phyloP scores from a whole-genome alignment of 495 filamentous ascomycete genomes.

The Letharia columbiana region DNA sequence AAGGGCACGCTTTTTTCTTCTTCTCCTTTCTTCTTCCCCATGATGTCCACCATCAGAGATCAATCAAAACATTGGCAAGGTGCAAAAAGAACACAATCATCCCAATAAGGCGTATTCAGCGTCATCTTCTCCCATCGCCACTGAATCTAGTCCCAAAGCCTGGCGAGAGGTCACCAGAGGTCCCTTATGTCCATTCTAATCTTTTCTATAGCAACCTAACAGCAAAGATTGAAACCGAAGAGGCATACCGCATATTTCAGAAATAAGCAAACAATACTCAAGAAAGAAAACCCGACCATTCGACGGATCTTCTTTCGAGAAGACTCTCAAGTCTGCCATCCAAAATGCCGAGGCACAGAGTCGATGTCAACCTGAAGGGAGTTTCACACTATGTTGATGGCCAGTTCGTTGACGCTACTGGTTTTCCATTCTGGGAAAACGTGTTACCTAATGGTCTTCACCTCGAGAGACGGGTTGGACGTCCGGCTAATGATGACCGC shows the following conservation, averaged over 20 bases:
- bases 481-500: not conserved
- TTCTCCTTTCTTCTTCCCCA: not conserved
- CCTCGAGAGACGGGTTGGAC: not conserved
- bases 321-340: not conserved
- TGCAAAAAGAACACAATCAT: not conserved
- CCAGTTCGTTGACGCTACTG: not conserved
- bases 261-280: not conserved
- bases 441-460: not conserved
- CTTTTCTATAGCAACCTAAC: not conserved
- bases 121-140: not conserved
- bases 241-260: not conserved
- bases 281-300: not conserved
- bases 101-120: not conserved
- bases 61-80: not conserved
- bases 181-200: not conserved
- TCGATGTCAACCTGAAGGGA: not conserved
- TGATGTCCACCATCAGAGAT: not conserved
- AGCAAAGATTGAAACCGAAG: not conserved
- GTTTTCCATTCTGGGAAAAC: not conserved
- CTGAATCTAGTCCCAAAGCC: too few relatives aligned
- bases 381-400: not conserved
- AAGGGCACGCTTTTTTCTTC: not conserved
- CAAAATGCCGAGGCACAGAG: not conserved
- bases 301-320: not conserved
- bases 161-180: too few relatives aligned